Evolutionary conservation across 345 rosid species (phyloP).

Genomic region (Ricinus communis): DNA sequence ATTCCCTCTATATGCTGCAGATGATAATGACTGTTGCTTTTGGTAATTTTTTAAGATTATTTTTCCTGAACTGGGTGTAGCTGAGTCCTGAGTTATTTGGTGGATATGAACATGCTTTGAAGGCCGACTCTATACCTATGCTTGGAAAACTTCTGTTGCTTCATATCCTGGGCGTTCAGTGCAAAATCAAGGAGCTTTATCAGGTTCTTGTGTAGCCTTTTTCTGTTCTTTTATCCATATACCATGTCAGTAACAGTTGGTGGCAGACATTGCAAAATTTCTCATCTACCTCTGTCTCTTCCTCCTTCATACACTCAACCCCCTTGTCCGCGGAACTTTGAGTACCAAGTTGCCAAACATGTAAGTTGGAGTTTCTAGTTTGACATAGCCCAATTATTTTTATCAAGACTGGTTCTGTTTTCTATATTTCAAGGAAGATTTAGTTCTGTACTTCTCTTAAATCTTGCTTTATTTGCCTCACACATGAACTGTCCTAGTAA

Average conservation of each 20-base stretch:
- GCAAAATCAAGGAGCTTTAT: slow-evolving; percentile 16
- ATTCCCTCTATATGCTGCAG: background rate
- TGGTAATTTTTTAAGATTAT: slow-evolving; percentile 24
- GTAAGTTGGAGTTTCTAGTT: too few species aligned
- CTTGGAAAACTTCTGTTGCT: slow-evolving; percentile 14
- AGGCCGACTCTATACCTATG: slow-evolving; percentile 10
- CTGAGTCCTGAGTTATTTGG: slow-evolving; percentile 27
- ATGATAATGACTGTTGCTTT: slow-evolving; percentile 8
- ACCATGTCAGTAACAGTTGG: slow-evolving; percentile 13
- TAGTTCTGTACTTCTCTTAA: too few species aligned
- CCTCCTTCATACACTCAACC: too few species aligned
- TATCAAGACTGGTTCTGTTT: too few species aligned
- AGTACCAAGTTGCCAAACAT: too few species aligned
- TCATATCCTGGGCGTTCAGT: background rate
- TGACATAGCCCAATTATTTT: too few species aligned
- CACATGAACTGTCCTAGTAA: too few species aligned
- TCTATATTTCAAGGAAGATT: too few species aligned
- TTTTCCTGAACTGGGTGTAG: slow-evolving; percentile 28
- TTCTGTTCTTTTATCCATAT: background rate
- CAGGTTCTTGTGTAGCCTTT: slow-evolving; percentile 16
- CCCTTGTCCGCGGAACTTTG: too few species aligned
- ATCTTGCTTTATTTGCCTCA: too few species aligned
- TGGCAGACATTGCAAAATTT: slow-evolving; percentile 12
- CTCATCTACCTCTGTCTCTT: too few species aligned
- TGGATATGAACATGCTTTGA: slow-evolving; percentile 34